phyloP scores from a whole-genome alignment of 257 asterid genomes.

The Coffea canephora region DNA sequence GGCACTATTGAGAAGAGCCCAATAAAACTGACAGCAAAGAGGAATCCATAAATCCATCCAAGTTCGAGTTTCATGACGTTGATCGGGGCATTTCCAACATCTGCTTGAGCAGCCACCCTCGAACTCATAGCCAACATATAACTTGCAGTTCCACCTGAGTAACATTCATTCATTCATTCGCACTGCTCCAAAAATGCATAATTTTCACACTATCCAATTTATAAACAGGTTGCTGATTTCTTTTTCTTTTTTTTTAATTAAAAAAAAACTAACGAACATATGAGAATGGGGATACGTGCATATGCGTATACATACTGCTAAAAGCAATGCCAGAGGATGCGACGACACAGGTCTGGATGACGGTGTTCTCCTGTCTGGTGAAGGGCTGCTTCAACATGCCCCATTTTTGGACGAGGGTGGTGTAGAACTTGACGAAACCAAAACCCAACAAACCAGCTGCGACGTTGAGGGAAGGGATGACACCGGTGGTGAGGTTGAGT shows the following conservation, averaged over 20 bases:
- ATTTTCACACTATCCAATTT: not conserved
- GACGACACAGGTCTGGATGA: slow-evolving; percentile 64
- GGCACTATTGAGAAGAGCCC: slow-evolving; percentile 81
- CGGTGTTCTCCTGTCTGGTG: slow-evolving; percentile 74
- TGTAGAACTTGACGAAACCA: slow-evolving; percentile 48
- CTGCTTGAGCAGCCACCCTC: slow-evolving; percentile 45
- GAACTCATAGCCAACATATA: slow-evolving; percentile 72
- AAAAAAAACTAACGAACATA: too few species aligned
- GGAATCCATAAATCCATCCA: slow-evolving; percentile 64
- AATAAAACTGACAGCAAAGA: slow-evolving; percentile 63
- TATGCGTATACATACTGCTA: slow-evolving; percentile 40
- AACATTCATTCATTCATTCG: not conserved
- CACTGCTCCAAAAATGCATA: too few species aligned
- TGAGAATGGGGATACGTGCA: too few species aligned
- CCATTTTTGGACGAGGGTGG: slow-evolving; percentile 25
- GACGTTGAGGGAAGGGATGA: slow-evolving; percentile 67
- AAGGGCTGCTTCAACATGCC: slow-evolving; percentile 60
- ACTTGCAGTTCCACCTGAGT: slow-evolving; percentile 73
- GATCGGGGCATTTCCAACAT: slow-evolving; percentile 38
- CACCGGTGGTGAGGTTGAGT: slow-evolving; percentile 67
- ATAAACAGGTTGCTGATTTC: too few species aligned
- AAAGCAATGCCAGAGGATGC: slow-evolving; percentile 86
- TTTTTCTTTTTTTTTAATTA: too few species aligned
- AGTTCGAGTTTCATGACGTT: slow-evolving; percentile 55
- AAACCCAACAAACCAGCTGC: slow-evolving; percentile 75